Conservation (phyloP, 1,284 basidiomycete genomes). For the Cutaneotrichosporon sp. region DNA sequence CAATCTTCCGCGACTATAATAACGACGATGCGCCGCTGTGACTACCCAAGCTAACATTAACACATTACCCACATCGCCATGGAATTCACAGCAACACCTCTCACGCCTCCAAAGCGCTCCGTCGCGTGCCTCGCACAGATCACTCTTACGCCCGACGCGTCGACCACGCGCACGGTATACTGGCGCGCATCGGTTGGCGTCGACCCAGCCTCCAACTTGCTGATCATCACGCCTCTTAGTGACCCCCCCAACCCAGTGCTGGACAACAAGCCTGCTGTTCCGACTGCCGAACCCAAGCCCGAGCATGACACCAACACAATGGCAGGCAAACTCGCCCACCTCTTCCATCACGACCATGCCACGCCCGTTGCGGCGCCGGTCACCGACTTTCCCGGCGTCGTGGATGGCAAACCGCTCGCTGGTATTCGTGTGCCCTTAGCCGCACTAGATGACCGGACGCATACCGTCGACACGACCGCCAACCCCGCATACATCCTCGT, state of each 20-base stretch:
- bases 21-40: too few species aligned
- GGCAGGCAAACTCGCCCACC: slow-evolving; percentile 3
- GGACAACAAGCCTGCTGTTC: not conserved
- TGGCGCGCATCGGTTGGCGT: slow-evolving; percentile 10
- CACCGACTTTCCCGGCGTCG: slow-evolving; percentile 12
- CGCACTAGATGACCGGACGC: slow-evolving; percentile 11
- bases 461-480: not conserved
- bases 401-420: slow-evolving; percentile 18
- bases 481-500: slow-evolving; percentile 1
- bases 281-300: not conserved
- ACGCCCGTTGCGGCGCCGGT: not conserved
- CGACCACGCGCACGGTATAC: slow-evolving; percentile 7
- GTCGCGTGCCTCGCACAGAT: slow-evolving; percentile 8
- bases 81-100: slow-evolving; percentile 11
- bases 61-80: not conserved
- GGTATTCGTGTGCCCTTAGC: slow-evolving; percentile 12
- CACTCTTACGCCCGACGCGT: not conserved
- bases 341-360: slow-evolving; percentile 7
- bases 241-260: slow-evolving; percentile 12
- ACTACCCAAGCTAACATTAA: not conserved
- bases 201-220: not conserved
- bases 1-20: too few species aligned
- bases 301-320: slow-evolving; percentile 2
- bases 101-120: not conserved
- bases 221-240: slow-evolving; percentile 5